Evolutionary conservation across 139 green algal genomes (phyloP), one percentile per base, ranked within the genome.

Genomic region (Chlorella sorokiniana): DNA sequence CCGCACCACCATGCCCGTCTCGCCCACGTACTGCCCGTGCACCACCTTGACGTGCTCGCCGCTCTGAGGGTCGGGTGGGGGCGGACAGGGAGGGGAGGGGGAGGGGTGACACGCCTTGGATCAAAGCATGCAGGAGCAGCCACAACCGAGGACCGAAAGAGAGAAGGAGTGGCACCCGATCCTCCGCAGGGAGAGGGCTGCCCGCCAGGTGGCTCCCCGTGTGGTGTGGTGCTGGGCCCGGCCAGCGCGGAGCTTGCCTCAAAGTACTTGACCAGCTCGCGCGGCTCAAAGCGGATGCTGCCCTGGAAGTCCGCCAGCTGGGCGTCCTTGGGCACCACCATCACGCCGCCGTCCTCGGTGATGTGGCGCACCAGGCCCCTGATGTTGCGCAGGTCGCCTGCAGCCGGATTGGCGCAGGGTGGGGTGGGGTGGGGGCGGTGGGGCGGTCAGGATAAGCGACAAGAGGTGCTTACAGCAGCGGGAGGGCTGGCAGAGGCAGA

Each of bases 41-140:
- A 94, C 81, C 54, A 98, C 93, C 33, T 92, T 93, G 77, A 99
- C 96, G 54, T 96, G 91, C 81, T 97, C 91, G 33, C 94, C 94
- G 67, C 89, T 82, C 86, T 95, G 86, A 52, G 40, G 23, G 10
- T 25, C 11, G 20, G 1, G 7, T 31, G 3, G 44, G 31, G 41
- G 69, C 33, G 23, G 69, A 3, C 16, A 41, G 27, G 56, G 44
- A 59, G 54, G 37, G 38, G 74, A 42, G 45, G 7, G 48, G 29
- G 41, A 40, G 59, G 29, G 56, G 22, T 16, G 16, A n/a, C 56
- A 65, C n/a, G n/a, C n/a, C n/a, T n/a, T n/a, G n/a, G n/a, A n/a
- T n/a, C n/a, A n/a, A n/a, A n/a, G n/a, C n/a, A n/a, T n/a, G n/a
- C n/a, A n/a, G n/a, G n/a, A n/a, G n/a, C n/a, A n/a, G 48, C 14